Evolutionary conservation across 2,329 filamentous ascomycete genomes (phyloP).

Genomic region (Cordyceps tenuipes): DNA sequence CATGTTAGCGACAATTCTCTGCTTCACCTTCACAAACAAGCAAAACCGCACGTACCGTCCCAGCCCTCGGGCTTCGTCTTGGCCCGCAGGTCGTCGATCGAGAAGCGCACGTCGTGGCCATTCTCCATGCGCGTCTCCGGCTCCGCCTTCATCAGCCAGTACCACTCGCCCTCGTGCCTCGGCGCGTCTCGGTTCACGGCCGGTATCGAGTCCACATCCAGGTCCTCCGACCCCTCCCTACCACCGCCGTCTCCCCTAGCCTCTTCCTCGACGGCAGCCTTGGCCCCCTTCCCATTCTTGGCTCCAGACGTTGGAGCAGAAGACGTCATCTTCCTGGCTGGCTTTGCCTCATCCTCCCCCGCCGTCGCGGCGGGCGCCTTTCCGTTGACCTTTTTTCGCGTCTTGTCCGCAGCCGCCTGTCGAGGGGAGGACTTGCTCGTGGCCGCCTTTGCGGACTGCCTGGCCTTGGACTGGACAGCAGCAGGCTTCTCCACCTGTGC

Average conservation of each 20-base stretch:
- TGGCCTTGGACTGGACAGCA: neutral
- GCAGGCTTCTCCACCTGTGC: neutral
- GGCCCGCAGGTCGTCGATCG: constrained; percentile 77
- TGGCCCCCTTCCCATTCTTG: neutral
- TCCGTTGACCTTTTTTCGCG: neutral
- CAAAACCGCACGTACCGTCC: constrained; percentile 57
- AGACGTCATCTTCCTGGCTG: neutral
- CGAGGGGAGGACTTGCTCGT: neutral
- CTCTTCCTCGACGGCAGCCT: neutral
- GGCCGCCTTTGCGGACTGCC: neutral
- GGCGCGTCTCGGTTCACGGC: constrained; percentile 30
- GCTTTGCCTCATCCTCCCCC: neutral
- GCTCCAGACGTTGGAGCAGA: neutral
- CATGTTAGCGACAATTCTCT: neutral
- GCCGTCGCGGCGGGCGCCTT: neutral
- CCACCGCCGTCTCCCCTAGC: neutral
- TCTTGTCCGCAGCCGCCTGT: neutral
- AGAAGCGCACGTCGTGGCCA: constrained; percentile 83
- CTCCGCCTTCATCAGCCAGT: constrained; percentile 83
- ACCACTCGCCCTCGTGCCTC: constrained; percentile 38
- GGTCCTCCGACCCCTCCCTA: constrained; percentile 20
- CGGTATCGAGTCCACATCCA: constrained; percentile 27
- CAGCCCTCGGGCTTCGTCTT: constrained; percentile 75
- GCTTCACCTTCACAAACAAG: neutral
- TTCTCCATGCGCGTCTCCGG: constrained; percentile 81